Base-by-base conservation (phyloP, 2,329 filamentous ascomycete genomes). In the Fusarium illudens region DNA sequence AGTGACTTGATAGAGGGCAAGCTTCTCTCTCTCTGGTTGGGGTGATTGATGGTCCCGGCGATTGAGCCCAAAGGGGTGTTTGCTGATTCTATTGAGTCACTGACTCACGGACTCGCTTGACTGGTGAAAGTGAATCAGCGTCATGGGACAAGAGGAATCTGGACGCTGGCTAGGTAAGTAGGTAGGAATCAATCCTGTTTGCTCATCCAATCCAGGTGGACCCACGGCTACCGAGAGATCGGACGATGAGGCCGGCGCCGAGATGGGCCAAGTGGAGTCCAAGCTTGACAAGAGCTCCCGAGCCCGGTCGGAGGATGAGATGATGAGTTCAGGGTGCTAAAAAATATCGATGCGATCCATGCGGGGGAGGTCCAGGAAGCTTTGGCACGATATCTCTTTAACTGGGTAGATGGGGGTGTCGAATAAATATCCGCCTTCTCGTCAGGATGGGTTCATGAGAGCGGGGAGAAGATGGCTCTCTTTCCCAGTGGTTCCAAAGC, bases 161-260 rank as follows among this genome's bases (percentile, higher is more conserved):
- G 60, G 48, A 33, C 46, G 58, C 44, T 34, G 33, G 42, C n/a
- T n/a, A n/a, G n/a, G n/a, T n/a, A n/a, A n/a, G n/a, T n/a, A n/a
- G n/a, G n/a, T n/a, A 65, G 60, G 56, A 62, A 44, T 46, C 67
- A 56, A 63, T 64, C 64, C 67, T 67, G 69, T 63, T 71, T 68
- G 64, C 62, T 61, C 67, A 46, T 68, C 58, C 62, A 62, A 54
- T 48, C 59, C 57, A 67, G 63, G 71, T 73, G 71, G 71, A 72
- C 71, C 71, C 71, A 73, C 71, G 71, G 62, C 55, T 60, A 62
- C 68, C 67, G 67, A 71, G 63, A 60, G 60, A 72, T 73, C 71
- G 71, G 71, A 73, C 56, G 71, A 74, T 74, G 66, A 71, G 58
- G 57, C 61, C 62, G 71, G 71, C 67, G 68, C 71, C 68, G 68